Evolutionary conservation across 129 eudicot species (phyloP), one percentile per base, ranked within the genome.

Genomic region (Artemisia annua): DNA sequence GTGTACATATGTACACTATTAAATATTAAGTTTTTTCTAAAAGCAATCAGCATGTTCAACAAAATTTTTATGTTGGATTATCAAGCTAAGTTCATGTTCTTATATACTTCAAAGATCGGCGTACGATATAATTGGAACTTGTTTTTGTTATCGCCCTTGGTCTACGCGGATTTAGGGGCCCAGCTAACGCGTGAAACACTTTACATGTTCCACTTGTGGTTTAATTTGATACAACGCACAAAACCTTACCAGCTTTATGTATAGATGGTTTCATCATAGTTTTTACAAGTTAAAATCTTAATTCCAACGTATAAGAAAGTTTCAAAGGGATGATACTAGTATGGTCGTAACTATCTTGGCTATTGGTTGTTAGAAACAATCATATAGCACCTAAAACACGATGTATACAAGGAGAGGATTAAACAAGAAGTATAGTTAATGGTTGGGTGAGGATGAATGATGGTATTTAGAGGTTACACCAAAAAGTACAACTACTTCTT

Each of bases 401-500:
- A 68, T 49, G 28, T 20, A 72, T n/a, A 50, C 13, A 73, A 61
- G 6, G 13, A n/a, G 75, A 69, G 53, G 75, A 77, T 77, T 69
- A 77, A 77, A 77, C 48, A 69, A 13, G 70, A 77, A 77, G 81
- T 14, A 77, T 77, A 55, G 80, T 68, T 19, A 76, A 67, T 8
- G 75, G 81, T 70, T 70, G 20, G 81, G 71, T 35, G 66, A 62
- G 76, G 54, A 70, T 61, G 76, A 77, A 77, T 77, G 81, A 77
- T 77, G 66, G 76, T 61, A 62, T 69, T 49, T 59, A 51, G 81
- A 69, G 75, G 81, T 70, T 77, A 61, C 76, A 77, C 76, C 81
- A 70, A 35, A 77, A 77, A 63, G 71, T 77, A 49, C 57, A 52
- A 60, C 16, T 60, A 60, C 50, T 17, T 70, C 63, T 70, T 69